These are phyloP conservation scores for Cyclostephanos tholiformis DNA, from an alignment of 108 stramenopile genomes.

Conservation along the genomic window DNA sequence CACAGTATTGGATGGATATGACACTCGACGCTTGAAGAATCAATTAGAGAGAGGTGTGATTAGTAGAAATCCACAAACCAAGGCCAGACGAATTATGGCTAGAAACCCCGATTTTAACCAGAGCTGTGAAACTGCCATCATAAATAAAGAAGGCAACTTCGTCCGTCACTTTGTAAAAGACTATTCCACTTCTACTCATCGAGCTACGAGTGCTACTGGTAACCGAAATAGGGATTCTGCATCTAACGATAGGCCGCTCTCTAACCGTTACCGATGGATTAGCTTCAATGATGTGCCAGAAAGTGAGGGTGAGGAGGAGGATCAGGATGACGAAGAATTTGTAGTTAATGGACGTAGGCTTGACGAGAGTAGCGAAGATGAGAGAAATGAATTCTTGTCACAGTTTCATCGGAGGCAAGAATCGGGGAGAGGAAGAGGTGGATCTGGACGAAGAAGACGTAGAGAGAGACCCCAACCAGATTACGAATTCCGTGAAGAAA, in stretches of 20 bases:
- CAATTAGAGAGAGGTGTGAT: conserved; percentile 40
- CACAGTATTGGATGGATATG: conserved; percentile 46
- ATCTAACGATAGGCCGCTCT: conserved; percentile 38
- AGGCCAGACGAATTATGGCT: conserved; percentile 21
- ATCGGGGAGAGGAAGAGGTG: conserved; percentile 13
- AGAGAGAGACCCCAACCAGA: conserved; percentile 25
- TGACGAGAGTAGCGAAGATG: conserved; percentile 49
- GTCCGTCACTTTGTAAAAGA: conserved; percentile 3
- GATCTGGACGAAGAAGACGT: conserved; percentile 23
- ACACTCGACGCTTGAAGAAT: conserved; percentile 4
- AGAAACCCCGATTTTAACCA: conserved; percentile 26
- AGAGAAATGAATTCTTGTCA: conserved; percentile 13
- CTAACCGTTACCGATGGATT: conserved; percentile 61
- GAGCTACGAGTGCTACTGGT: conserved; percentile 9
- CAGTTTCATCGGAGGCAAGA: conserved; percentile 13
- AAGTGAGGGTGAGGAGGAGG: conserved; percentile 56
- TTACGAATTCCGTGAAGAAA: conserved; percentile 8
- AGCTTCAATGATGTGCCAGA: conserved; percentile 61
- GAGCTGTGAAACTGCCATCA: conserved; percentile 31
- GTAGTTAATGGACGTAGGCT: conserved; percentile 29
- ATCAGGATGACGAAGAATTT: conserved; percentile 71
- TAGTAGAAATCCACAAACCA: conserved; percentile 24
- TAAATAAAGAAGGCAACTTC: conserved; percentile 26
- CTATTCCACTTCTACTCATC: neutral
- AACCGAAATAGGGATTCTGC: conserved; percentile 9